Evolutionary conservation across 352 stramenopile genomes (phyloP).

Genomic region (Phytophthora tubulina): DNA sequence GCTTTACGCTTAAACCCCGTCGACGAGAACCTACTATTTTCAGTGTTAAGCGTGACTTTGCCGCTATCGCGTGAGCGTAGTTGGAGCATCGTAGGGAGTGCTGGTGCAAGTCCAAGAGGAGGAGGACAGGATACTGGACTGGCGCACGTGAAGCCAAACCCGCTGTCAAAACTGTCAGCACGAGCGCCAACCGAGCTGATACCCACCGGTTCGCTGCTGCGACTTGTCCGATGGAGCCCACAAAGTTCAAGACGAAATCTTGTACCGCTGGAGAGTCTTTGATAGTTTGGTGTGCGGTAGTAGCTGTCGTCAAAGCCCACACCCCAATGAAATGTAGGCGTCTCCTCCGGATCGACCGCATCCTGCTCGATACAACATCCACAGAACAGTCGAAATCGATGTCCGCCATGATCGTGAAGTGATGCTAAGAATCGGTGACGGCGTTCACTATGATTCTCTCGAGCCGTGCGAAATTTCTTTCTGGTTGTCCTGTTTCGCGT

Average conservation of each 20-base stretch:
- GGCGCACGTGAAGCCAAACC: constrained; percentile 24
- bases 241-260: constrained; percentile 29
- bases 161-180: constrained; percentile 27
- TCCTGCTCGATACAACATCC: constrained; percentile 27
- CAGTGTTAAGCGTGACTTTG: constrained; percentile 13
- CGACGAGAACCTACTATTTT: constrained; percentile 18
- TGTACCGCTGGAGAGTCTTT: constrained; percentile 22
- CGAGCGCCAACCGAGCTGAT: constrained; percentile 16
- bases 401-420: constrained; percentile 13
- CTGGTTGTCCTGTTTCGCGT: constrained; percentile 21
- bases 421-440: constrained; percentile 26
- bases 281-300: constrained; percentile 7
- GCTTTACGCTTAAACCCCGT: constrained; percentile 33
- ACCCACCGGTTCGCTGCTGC: constrained; percentile 4
- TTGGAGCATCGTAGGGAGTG: constrained; percentile 22
- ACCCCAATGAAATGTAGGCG: constrained; percentile 31
- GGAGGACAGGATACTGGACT: constrained; percentile 33
- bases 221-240: constrained; percentile 17
- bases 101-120: constrained; percentile 25
- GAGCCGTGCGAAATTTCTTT: constrained; percentile 12
- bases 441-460: constrained; percentile 7
- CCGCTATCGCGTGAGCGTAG: constrained; percentile 15
- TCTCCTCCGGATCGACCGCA: constrained; percentile 22
- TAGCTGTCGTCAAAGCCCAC: constrained; percentile 40
- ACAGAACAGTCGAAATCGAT: constrained; percentile 20